Evolutionary conservation across 805 yeast genomes (phyloP), one percentile per base, ranked within the genome.

Genomic region (Kuraishia ogatae): DNA sequence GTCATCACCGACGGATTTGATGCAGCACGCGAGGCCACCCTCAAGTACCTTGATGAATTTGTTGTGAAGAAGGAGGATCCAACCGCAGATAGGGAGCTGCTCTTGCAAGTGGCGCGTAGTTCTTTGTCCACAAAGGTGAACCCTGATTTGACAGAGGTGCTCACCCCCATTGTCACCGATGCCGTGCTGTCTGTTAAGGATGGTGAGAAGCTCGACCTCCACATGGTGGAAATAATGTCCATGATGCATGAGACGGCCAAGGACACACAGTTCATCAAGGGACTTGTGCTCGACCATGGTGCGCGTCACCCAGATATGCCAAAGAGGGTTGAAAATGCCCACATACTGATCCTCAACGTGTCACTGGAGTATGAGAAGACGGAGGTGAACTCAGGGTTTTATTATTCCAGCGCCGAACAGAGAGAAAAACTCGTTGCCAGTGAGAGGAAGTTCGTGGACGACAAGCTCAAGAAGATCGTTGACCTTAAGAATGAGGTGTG

Each of bases 271-370:
- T 82, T 94, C 57, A 77, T 94, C 60, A 84, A 81, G 63, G 99
- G 99, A 50, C 80, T 94, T 62, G 99, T 94, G 43, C 78, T 94
- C 60, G 99, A 94, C 70, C 99, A 94, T 69, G 99, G 99, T 61
- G 97, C 97, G 19, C 83, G 99, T 69, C 99, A 94, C 76, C 99
- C 99, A 50, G 99, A 94, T 71, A 94, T 94, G 99, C 99, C 99
- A 57, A 87, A 84, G 61, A 74, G 84, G 55, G 85, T 94, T 20
- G 80, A 82, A 60, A 89, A 94, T 69, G 97, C 97, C 1, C 76
- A 82, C 64, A 84, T 94, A 39, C 78, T 94, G 66, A 94, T 89
- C 54, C 79, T 94, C 63, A 94, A 94, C 69, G 99, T 94, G 50
- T 89, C 97, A 5, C 76, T 94, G 62, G 99, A 94, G 72, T 94